A percentile compares a stretch with the other conserved stretches of the same genome.
Evolutionary conservation across 2,329 filamentous ascomycete species (phyloP).

Genomic region (Neobulgaria alba): DNA sequence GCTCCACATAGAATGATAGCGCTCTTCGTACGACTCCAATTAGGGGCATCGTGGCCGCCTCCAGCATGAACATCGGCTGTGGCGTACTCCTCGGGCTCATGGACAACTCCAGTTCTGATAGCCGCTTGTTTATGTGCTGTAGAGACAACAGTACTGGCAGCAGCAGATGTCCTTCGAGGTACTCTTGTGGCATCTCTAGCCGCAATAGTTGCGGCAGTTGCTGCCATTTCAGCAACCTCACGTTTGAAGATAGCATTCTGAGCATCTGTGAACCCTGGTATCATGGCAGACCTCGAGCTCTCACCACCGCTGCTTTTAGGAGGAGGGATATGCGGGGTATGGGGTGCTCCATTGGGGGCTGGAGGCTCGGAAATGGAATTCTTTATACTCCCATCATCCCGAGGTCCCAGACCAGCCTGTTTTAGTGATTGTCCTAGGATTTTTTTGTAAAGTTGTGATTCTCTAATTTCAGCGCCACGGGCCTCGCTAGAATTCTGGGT

Average conservation of each 20-base stretch:
- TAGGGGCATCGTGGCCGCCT: conserved; percentile 83
- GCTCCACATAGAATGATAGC: conserved; percentile 80
- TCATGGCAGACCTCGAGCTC: conserved; percentile 37
- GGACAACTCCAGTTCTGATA: conserved; percentile 28
- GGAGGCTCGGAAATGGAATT: conserved; percentile 27
- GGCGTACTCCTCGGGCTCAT: conserved; percentile 20
- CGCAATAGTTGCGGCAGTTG: conserved; percentile 80
- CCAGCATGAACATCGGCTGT: conserved; percentile 32
- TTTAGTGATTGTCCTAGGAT: conserved; percentile 86
- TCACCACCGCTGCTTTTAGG: conserved; percentile 50
- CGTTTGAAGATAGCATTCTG: conserved; percentile 75
- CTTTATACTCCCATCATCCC: conserved; percentile 37
- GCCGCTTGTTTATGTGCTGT: conserved; percentile 22
- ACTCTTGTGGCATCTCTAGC: conserved; percentile 62
- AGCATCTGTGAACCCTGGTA: conserved; percentile 68
- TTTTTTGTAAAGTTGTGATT: conserved; percentile 84
- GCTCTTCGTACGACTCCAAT: conserved; percentile 92
- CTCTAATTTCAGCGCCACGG: conserved; percentile 58
- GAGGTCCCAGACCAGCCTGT: conserved; percentile 62
- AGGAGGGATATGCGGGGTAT: conserved; percentile 66
- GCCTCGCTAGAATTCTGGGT: conserved; percentile 17
- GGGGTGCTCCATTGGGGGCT: conserved; percentile 35
- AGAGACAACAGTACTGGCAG: conserved; percentile 28
- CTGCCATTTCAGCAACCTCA: conserved; percentile 88
- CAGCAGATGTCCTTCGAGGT: conserved; percentile 41